Evolutionary conservation across 2,329 filamentous ascomycete genomes (phyloP).

Genomic region (Fusarium aywerte): DNA sequence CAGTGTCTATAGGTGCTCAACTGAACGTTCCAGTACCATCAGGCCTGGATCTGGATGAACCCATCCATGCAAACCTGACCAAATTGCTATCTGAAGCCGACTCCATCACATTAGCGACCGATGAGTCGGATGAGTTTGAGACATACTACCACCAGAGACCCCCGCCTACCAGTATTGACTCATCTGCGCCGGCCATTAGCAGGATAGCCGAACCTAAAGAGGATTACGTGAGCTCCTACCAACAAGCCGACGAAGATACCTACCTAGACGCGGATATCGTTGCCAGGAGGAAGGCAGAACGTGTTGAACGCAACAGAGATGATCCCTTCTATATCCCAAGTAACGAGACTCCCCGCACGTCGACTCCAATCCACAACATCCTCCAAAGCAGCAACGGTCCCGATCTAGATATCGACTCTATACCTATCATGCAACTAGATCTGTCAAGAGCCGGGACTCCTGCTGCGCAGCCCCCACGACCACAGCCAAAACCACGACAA

Average conservation of each 20-base stretch:
- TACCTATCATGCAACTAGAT: slow-evolving; percentile 94
- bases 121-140: slow-evolving; percentile 74
- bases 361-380: slow-evolving; percentile 83
- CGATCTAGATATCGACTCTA: slow-evolving; percentile 89
- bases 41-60: slow-evolving; percentile 80
- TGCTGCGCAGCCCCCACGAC: slow-evolving; percentile 49
- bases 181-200: slow-evolving; percentile 64
- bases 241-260: slow-evolving; percentile 69
- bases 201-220: slow-evolving; percentile 63
- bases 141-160: slow-evolving; percentile 70
- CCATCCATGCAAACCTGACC: slow-evolving; percentile 81
- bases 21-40: slow-evolving; percentile 84
- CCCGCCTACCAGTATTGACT: slow-evolving; percentile 62
- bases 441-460: slow-evolving; percentile 65
- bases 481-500: slow-evolving; percentile 60
- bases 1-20: slow-evolving; percentile 85
- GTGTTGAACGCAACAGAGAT: slow-evolving; percentile 84
- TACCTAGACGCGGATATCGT: slow-evolving; percentile 79
- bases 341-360: slow-evolving; percentile 67
- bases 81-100: slow-evolving; percentile 72
- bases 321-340: slow-evolving; percentile 92
- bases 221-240: slow-evolving; percentile 65
- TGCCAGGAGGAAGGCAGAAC: slow-evolving; percentile 78
- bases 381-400: slow-evolving; percentile 77
- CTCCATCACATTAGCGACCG: slow-evolving; percentile 58